Conservation (phyloP, 2,329 filamentous ascomycete species). For the Fusarium siculi region DNA sequence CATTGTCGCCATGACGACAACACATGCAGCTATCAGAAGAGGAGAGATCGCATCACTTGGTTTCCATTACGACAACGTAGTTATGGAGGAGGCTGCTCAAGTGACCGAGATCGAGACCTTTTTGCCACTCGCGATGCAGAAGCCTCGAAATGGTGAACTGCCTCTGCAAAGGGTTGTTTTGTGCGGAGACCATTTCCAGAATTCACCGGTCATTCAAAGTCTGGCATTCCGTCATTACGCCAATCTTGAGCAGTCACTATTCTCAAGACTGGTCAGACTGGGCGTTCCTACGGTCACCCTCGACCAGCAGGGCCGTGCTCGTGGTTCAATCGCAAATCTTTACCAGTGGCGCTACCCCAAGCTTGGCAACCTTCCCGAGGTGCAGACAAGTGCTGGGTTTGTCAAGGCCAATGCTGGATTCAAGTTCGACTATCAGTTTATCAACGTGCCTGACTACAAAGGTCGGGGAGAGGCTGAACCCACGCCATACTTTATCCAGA, state of each 20-base stretch:
- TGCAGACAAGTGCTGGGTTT: conserved; percentile 77
- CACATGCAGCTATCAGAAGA: conserved; percentile 93
- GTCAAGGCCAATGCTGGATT: conserved; percentile 88
- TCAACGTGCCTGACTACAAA: conserved; percentile 94
- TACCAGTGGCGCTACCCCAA: conserved; percentile 93
- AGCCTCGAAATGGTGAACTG: conserved; percentile 76
- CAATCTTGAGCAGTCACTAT: conserved; percentile 95
- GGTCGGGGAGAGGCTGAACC: conserved; percentile 89
- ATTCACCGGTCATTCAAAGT: conserved; percentile 95
- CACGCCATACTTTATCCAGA: conserved; percentile 94
- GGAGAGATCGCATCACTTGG: conserved; percentile 91
- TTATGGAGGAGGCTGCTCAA: conserved; percentile 98
- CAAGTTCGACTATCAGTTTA: conserved; percentile 94
- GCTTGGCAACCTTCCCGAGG: conserved; percentile 81
- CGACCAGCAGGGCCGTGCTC: conserved; percentile 91
- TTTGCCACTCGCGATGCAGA: conserved; percentile 93
- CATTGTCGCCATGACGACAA: conserved; percentile 98
- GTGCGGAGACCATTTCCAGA: conserved; percentile 95
- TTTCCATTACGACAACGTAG: conserved; percentile 96
- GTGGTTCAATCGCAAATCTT: conserved; percentile 85
- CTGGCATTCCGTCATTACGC: conserved; percentile 94
- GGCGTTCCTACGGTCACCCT: conserved; percentile 92
- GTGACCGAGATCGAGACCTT: conserved; percentile 98
- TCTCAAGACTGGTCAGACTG: conserved; percentile 88
- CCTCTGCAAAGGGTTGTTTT: conserved; percentile 88